Percentiles rank a stretch among this genome's conserved stretches.
These are phyloP conservation scores for Naumovozyma baii DNA, from an alignment of 805 yeast genomes.

Conservation along the genomic window DNA sequence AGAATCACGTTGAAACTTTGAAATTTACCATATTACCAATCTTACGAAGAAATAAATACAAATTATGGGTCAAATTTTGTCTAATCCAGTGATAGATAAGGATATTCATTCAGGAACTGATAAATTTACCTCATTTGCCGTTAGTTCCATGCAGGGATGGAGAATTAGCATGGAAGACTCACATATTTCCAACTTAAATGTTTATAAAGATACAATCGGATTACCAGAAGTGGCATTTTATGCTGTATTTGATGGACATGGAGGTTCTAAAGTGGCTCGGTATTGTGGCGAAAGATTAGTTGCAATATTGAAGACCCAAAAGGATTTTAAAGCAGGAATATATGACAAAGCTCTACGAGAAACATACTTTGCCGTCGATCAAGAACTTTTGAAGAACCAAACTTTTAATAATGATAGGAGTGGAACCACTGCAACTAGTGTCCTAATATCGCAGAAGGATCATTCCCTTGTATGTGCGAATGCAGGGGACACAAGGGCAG, in stretches of 20 bases:
- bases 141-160: constrained; percentile 99
- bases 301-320: constrained; percentile 51
- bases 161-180: constrained; percentile 95
- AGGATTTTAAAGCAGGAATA: constrained; percentile 5
- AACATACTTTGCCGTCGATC: constrained; percentile 77
- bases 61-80: constrained; percentile 88
- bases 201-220: constrained; percentile 16
- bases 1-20: no score
- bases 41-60: no score
- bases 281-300: constrained; percentile 76
- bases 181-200: constrained; percentile 46
- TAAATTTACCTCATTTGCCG: constrained; percentile 60
- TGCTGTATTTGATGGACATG: constrained; percentile 96
- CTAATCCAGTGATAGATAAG: constrained; percentile 76
- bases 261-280: constrained; percentile 82
- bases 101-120: constrained; percentile 63
- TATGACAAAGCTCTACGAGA: constrained; percentile 46
- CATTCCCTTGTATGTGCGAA: constrained; percentile 64
- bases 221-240: constrained; percentile 61
- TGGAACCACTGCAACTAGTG: constrained; percentile 94
- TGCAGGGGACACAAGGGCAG: constrained; percentile 94
- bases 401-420: constrained; percentile 68
- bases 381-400: constrained; percentile 61
- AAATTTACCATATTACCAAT: no score
- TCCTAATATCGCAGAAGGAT: constrained; percentile 48